Conservation (phyloP, 805 yeast genomes). For the Myxozyma mucilagina region DNA sequence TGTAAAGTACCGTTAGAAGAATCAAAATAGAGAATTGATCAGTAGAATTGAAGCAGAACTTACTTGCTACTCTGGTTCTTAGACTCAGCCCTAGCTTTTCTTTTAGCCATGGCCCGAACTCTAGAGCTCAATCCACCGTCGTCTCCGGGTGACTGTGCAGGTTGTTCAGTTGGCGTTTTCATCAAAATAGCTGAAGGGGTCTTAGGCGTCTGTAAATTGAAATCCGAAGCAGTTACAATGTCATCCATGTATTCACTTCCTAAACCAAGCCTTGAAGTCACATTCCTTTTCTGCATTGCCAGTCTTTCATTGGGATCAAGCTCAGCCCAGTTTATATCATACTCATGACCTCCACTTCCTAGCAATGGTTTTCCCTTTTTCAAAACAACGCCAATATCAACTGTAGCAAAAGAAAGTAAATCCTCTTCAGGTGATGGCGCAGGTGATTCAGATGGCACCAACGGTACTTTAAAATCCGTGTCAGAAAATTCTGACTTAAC, state of each 20-base stretch:
- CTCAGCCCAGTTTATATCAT: conserved; percentile 44
- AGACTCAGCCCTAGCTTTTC: conserved; percentile 47
- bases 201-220: conserved; percentile 21
- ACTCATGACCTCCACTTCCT: conserved; percentile 60
- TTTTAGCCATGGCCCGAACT: conserved; percentile 89
- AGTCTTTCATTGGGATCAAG: conserved; percentile 50
- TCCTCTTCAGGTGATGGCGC: conserved; percentile 32
- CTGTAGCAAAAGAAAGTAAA: conserved; percentile 39
- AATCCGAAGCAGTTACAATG: conserved; percentile 32
- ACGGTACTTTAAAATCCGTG: background rate
- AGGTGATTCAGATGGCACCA: background rate
- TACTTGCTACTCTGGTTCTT: conserved; percentile 23
- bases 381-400: conserved; percentile 44
- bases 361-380: conserved; percentile 51
- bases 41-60: background rate
- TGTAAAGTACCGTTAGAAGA: background rate
- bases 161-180: conserved; percentile 12
- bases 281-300: conserved; percentile 51
- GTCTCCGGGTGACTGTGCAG: conserved; percentile 18
- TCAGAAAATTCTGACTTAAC: background rate
- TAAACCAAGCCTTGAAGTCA: conserved; percentile 48
- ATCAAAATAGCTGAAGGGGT: conserved; percentile 5
- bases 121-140: conserved; percentile 56
- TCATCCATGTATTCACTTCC: conserved; percentile 45
- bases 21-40: background rate